Conservation (phyloP, 2,329 filamentous ascomycete species). For the Decorospora gaudefroyi region DNA sequence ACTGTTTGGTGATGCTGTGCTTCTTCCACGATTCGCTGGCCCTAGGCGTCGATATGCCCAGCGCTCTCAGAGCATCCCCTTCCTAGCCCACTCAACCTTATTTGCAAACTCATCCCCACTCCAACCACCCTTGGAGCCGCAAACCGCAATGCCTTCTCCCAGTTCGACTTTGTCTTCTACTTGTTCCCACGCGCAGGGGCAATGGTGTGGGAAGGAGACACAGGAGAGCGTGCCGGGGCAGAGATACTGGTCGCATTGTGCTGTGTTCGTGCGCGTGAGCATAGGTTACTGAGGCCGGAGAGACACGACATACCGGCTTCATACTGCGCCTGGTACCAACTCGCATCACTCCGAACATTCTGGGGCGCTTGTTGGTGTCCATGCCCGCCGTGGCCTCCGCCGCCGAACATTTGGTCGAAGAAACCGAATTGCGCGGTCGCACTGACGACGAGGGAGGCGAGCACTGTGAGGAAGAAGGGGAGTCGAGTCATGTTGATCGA, state of each 20-base stretch:
- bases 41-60: too few species aligned
- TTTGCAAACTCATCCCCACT: constrained; percentile 70
- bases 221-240: constrained; percentile 94
- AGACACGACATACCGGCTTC: constrained; percentile 60
- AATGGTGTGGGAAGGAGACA: constrained; percentile 96
- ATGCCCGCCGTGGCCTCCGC: constrained; percentile 61
- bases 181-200: constrained; percentile 79
- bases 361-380: constrained; percentile 64
- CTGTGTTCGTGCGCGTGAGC: constrained; percentile 49
- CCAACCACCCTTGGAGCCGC: constrained; percentile 75
- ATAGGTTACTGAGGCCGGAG: background rate
- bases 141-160: constrained; percentile 73
- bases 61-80: constrained; percentile 72
- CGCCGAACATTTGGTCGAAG: constrained; percentile 96
- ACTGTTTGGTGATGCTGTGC: too few species aligned
- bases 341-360: constrained; percentile 83
- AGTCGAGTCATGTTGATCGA: constrained; percentile 36
- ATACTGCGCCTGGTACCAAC: constrained; percentile 75
- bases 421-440: constrained; percentile 87
- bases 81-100: constrained; percentile 79
- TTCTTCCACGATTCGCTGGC: too few species aligned
- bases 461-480: constrained; percentile 38
- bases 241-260: constrained; percentile 90
- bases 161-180: constrained; percentile 70
- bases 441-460: constrained; percentile 62